These are phyloP conservation scores for Chrysosporium queenslandicum DNA, from an alignment of 2,329 filamentous ascomycete genomes.

Conservation along the genomic window DNA sequence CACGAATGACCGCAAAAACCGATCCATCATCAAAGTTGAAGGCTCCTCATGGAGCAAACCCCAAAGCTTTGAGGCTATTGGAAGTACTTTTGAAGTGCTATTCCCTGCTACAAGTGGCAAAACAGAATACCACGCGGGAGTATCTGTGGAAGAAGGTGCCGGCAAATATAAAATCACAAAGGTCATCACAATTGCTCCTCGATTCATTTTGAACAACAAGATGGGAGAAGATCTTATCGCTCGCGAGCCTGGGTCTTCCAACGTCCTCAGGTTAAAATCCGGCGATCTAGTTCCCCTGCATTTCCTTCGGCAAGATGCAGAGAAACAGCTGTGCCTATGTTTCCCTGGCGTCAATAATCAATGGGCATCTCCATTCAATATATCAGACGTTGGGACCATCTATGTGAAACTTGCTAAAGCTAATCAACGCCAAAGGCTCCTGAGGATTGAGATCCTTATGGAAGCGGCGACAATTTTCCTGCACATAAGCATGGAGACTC, in stretches of 20 bases:
- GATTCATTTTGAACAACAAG: slow-evolving; percentile 91
- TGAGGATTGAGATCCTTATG: slow-evolving; percentile 81
- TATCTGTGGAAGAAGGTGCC: slow-evolving; percentile 80
- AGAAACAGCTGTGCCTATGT: slow-evolving; percentile 85
- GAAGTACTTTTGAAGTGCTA: slow-evolving; percentile 80
- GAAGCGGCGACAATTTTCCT: slow-evolving; percentile 91
- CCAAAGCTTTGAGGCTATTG: slow-evolving; percentile 95
- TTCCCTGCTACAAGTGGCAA: slow-evolving; percentile 60
- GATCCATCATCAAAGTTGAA: slow-evolving; percentile 75
- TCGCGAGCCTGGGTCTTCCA: slow-evolving; percentile 82
- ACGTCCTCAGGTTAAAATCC: slow-evolving; percentile 64
- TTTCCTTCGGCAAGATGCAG: slow-evolving; percentile 70
- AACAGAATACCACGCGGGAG: slow-evolving; percentile 81
- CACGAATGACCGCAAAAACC: slow-evolving; percentile 80
- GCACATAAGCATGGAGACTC: slow-evolving; percentile 78
- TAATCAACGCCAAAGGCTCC: slow-evolving; percentile 76
- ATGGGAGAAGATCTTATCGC: slow-evolving; percentile 80
- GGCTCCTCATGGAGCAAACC: slow-evolving; percentile 95
- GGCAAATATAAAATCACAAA: slow-evolving; percentile 98
- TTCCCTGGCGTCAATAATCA: slow-evolving; percentile 92
- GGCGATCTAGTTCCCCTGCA: slow-evolving; percentile 78
- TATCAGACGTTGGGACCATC: slow-evolving; percentile 82
- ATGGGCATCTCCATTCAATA: slow-evolving; percentile 97
- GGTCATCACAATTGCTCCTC: slow-evolving; percentile 81
- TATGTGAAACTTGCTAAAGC: slow-evolving; percentile 90